These are phyloP conservation scores for Neofusicoccum ribis DNA, from an alignment of 2,329 filamentous ascomycete species.

Conservation along the genomic window DNA sequence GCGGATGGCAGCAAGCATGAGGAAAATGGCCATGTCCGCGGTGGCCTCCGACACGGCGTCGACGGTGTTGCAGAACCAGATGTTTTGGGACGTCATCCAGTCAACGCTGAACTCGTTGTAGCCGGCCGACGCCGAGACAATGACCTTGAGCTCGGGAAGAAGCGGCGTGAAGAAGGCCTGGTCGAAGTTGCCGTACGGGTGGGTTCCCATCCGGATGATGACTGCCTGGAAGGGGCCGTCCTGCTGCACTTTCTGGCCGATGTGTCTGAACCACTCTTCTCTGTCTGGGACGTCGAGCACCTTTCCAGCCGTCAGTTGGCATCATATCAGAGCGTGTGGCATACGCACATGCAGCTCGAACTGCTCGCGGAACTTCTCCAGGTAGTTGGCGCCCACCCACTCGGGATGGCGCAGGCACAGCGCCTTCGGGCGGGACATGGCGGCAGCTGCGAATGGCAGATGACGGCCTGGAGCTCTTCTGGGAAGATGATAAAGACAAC, in stretches of 20 bases:
- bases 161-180: conserved; percentile 44
- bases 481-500: background rate
- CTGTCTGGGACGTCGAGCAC: background rate
- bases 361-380: background rate
- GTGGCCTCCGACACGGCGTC: conserved; percentile 57
- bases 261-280: background rate
- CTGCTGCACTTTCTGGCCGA: background rate
- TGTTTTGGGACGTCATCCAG: conserved; percentile 43
- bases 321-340: too few relatives aligned
- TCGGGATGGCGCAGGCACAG: background rate
- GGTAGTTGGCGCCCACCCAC: background rate
- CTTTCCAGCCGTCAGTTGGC: background rate
- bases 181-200: conserved; percentile 52
- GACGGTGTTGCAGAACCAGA: conserved; percentile 57
- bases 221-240: conserved; percentile 50
- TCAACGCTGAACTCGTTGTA: conserved; percentile 51
- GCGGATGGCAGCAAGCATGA: conserved; percentile 49
- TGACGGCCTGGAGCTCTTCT: background rate
- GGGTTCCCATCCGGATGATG: conserved; percentile 52
- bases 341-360: background rate
- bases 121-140: conserved; percentile 50
- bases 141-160: conserved; percentile 46
- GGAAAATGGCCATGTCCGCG: conserved; percentile 51
- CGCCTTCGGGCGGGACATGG: background rate
- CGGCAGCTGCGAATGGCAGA: background rate